Evolutionary conservation across 805 yeast genomes (phyloP).

Genomic region (Saturnispora bothae): DNA sequence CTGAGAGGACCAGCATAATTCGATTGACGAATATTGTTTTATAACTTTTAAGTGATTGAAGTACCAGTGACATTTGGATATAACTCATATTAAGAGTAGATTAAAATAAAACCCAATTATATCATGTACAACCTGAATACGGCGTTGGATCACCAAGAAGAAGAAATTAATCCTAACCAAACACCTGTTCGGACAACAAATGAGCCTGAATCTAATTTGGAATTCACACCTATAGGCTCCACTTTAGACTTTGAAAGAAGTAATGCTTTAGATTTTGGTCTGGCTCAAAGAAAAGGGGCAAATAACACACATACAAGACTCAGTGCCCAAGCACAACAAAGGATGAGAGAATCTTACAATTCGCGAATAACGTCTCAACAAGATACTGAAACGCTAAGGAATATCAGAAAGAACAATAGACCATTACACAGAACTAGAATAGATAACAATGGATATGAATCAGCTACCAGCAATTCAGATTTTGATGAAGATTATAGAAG

Average conservation of each 20-base stretch:
- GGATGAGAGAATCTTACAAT: conserved; percentile 2
- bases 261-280: conserved; percentile 2
- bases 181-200: conserved; percentile 4
- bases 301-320: too few species aligned
- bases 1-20: background rate
- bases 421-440: conserved; percentile 6
- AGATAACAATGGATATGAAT: conserved; percentile 9
- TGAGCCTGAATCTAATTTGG: background rate
- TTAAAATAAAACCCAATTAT: too few species aligned
- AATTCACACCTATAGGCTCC: conserved; percentile 14
- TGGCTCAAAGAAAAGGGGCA: conserved; percentile 1
- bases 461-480: conserved; percentile 15
- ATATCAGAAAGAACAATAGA: conserved; percentile 1
- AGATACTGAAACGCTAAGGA: conserved; percentile 2
- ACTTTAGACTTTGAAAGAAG: background rate
- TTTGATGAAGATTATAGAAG: conserved; percentile 14
- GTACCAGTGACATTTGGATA: too few species aligned
- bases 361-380: conserved; percentile 6
- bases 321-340: conserved; percentile 1
- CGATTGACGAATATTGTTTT: too few species aligned
- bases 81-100: too few species aligned
- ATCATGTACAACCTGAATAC: too few species aligned
- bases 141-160: conserved; percentile 18
- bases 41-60: too few species aligned
- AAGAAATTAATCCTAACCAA: background rate